phyloP scores from a whole-genome alignment of 257 asterid genomes.

The Nicotiana noctiflora region DNA sequence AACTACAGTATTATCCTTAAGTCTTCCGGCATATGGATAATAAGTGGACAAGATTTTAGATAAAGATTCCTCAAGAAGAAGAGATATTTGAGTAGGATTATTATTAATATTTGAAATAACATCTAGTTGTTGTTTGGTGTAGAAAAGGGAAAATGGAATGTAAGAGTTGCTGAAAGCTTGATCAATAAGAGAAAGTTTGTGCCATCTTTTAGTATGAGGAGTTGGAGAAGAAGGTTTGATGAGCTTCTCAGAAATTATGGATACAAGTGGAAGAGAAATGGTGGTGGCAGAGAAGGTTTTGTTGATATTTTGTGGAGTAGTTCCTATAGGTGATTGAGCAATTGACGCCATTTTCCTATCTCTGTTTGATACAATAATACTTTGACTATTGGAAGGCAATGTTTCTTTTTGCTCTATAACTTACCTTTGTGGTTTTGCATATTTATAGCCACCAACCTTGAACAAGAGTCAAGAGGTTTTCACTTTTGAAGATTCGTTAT shows the following conservation, averaged over 20 bases:
- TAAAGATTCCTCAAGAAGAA: neutral
- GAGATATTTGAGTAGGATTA: neutral
- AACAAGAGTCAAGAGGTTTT: too few species aligned
- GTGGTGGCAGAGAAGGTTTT: too few species aligned
- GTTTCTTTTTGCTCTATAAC: neutral
- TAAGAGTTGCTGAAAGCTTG: neutral
- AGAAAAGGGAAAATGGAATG: neutral
- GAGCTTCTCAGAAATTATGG: neutral
- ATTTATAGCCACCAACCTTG: neutral
- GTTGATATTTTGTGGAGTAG: too few species aligned
- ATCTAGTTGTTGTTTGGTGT: conserved; percentile 3
- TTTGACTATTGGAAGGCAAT: too few species aligned
- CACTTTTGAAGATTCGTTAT: too few species aligned
- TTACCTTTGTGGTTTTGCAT: neutral
- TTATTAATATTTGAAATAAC: neutral
- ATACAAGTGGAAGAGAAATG: neutral
- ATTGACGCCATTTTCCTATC: neutral
- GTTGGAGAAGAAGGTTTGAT: neutral
- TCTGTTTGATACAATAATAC: too few species aligned
- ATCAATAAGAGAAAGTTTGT: neutral
- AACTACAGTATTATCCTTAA: neutral
- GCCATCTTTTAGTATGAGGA: neutral
- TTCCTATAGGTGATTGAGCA: neutral
- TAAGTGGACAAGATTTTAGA: neutral
- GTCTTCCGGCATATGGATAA: conserved; percentile 15